Percentiles rank a stretch among this genome's conserved stretches.
Conservation (phyloP, 2,329 filamentous ascomycete species). For the Xylariaceae sp. region DNA sequence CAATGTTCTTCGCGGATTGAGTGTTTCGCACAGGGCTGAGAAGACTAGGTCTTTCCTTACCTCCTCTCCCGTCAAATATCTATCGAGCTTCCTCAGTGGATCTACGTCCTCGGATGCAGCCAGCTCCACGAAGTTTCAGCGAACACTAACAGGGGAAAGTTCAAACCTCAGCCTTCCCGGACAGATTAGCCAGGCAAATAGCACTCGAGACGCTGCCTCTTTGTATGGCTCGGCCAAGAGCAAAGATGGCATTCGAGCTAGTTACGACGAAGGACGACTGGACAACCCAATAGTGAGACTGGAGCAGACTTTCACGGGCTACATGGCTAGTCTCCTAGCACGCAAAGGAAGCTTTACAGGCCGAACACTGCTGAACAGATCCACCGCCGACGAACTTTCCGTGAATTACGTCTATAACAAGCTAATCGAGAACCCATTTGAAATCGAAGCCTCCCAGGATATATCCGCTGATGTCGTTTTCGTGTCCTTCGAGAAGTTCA, state of each 20-base stretch:
- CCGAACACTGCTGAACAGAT: constrained; percentile 66
- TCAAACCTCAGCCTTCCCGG: constrained; percentile 39
- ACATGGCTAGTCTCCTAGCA: constrained; percentile 75
- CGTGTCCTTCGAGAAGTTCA: constrained; percentile 88
- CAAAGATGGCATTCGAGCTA: constrained; percentile 42
- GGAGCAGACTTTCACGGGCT: constrained; percentile 81
- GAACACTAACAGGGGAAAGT: constrained; percentile 36
- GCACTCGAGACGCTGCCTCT: constrained; percentile 45
- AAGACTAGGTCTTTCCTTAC: constrained; percentile 67
- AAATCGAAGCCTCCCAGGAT: constrained; percentile 70
- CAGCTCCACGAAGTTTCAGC: constrained; percentile 39
- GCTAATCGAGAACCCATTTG: constrained; percentile 76
- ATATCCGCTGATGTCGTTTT: constrained; percentile 80
- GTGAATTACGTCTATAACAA: constrained; percentile 91
- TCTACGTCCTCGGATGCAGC: constrained; percentile 44
- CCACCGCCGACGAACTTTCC: constrained; percentile 67
- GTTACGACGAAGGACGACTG: constrained; percentile 48
- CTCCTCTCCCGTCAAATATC: constrained; percentile 83
- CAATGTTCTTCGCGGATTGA: constrained; percentile 68
- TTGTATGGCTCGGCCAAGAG: constrained; percentile 53
- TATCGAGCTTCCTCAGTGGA: constrained; percentile 75
- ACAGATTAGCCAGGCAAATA: constrained; percentile 42
- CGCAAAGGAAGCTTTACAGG: constrained; percentile 85
- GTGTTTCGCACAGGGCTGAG: constrained; percentile 57
- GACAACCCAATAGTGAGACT: constrained; percentile 67